Evolutionary conservation across 345 rosid species (phyloP), one percentile per base, ranked within the genome.

Genomic region (Rhizophora mangle): DNA sequence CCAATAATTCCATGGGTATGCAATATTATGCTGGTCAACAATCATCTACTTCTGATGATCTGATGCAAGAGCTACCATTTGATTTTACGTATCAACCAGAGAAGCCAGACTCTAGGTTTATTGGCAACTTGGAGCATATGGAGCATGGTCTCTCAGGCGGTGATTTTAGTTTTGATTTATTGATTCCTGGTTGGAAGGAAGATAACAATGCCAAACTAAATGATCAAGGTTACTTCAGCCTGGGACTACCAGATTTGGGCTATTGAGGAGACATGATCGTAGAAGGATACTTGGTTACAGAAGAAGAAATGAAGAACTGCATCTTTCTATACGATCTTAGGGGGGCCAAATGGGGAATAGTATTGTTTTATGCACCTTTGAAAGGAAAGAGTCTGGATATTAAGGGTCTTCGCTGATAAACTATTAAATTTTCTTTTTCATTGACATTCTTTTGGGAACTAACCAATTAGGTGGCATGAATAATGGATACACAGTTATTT

Each of bases 171-270:
- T 65, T 72, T 11, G 74, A 64, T 47, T 64, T 64, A 39, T 57
- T 64, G 46, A 21, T 21, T 27, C 59, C 60, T 30, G 34, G 61
- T 0, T 27, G 60, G 60, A 46, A 22, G 21, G 70, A 65, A 34
- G 65, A 57, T 32, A 11, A 21, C 26, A 58, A 29, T 55, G 6
- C 26, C 24, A 31, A 22, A 22, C 15, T 49, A 66, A 57, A 65
- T 16, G 69, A 58, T 65, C 52, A 63, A 3, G 73, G 46, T 18
- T 63, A 8, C 78, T 69, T 64, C 60, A 34, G 24, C 11, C 20
- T 63, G 11, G 73, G 64, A 55, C 11, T 49, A 20, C 15, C 52
- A 5, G 30, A 34, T 6, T 21, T 20, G 0, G 26, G 22, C 27
- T 47, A 13, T 63, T 69, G 60, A 27, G 54, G 58, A 27, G 31